Evolutionary conservation across 2,329 filamentous ascomycete species (phyloP).

Genomic region (Hirsutella rhossiliensis): DNA sequence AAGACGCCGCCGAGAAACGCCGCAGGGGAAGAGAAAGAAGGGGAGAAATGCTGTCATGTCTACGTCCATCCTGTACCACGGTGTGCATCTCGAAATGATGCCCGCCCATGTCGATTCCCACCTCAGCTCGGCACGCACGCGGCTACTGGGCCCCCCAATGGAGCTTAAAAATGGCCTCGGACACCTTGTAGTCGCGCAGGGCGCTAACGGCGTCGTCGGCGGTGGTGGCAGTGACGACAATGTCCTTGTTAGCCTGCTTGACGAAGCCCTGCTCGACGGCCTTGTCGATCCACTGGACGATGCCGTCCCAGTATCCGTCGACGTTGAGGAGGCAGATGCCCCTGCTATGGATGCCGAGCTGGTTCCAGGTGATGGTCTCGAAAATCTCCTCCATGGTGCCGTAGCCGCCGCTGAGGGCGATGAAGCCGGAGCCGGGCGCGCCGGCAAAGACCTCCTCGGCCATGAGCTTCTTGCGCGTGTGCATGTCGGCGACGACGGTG

Average conservation of each 20-base stretch:
- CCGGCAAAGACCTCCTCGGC: constrained; percentile 73
- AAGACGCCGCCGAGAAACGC: not conserved
- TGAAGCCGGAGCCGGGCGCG: constrained; percentile 75
- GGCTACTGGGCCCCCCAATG: constrained; percentile 63
- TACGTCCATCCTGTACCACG: too few species aligned
- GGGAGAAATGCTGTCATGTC: too few species aligned
- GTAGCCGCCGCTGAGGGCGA: constrained; percentile 80
- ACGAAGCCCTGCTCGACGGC: constrained; percentile 72
- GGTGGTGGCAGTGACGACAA: constrained; percentile 64
- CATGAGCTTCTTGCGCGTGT: constrained; percentile 91
- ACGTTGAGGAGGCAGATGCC: constrained; percentile 79
- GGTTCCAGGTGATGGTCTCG: constrained; percentile 88
- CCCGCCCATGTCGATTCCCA: too few species aligned
- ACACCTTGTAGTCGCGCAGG: constrained; percentile 63
- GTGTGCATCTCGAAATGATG: too few species aligned
- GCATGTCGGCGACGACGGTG: constrained; percentile 90
- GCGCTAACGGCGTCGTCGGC: constrained; percentile 60
- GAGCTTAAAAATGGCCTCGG: constrained; percentile 64
- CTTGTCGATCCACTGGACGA: constrained; percentile 70
- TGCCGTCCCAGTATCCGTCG: constrained; percentile 82
- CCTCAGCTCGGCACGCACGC: too few species aligned
- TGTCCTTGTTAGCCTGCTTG: constrained; percentile 53
- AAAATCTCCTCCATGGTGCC: constrained; percentile 95
- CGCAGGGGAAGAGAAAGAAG: not conserved
- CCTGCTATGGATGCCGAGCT: constrained; percentile 77